Evolutionary conservation across 371 early-diverging fungal genomes (phyloP), one percentile per base, ranked within the genome.

Genomic region (Haplosporangium sp.): DNA sequence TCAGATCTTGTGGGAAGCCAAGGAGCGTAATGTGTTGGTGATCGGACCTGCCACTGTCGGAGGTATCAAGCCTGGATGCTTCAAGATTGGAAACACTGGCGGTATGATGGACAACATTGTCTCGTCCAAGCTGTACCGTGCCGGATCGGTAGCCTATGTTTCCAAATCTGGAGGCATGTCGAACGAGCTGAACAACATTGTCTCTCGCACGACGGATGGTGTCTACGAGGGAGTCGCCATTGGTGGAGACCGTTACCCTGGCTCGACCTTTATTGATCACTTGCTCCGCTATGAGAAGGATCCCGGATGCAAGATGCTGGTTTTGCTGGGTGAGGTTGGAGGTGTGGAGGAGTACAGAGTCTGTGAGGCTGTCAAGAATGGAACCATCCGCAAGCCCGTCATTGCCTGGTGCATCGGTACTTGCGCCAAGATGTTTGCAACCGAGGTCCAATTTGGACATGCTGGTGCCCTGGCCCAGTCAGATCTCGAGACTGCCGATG

Each of bases 101-200:
- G 99, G 99, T 77, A 98, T 98, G 99, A 98, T 98, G 96, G 99
- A 98, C 85, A 98, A 98, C 89, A 98, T 98, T 85, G 97, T 96
- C 36, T 86, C 96, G 16, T 95, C 96, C 84, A 95, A 95, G 85
- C 89, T 98, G 74, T 98, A 98, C 87, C 93, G 97, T 52, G 84
- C 96, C 51, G 99, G 99, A 37, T 96, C 97, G 1, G 96, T 98
- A 37, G 98, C 94, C 38, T 98, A 98, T 77, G 98, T 98, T 54
- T 95, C 95, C 84, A 98, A 98, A 90, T 95, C 95, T 41, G 99
- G 99, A 83, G 99, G 99, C 82, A 98, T 98, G 99, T 97, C 97
- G 70, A 98, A 98, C 87, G 99, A 98, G 83, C 86, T 98, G 72
- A 98, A 98, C 92, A 98, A 98, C 90, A 97, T 98, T 72, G 92